Evolutionary conservation across 108 stramenopile species (phyloP).

Genomic region (Conticribra guillardii): DNA sequence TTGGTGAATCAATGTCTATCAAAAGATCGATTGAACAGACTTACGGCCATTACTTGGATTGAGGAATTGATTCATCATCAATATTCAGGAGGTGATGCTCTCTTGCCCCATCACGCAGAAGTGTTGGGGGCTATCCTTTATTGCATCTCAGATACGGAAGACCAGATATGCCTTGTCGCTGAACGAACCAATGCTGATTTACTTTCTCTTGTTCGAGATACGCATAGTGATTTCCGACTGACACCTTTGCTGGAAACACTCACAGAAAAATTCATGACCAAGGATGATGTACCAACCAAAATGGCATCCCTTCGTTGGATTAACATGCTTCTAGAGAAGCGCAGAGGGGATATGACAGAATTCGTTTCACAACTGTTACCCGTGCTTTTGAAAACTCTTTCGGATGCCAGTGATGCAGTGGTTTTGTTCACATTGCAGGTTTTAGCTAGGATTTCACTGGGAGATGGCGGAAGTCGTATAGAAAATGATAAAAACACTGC

Average conservation of each 20-base stretch:
- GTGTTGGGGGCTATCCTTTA: slow-evolving; percentile 91
- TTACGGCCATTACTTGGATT: slow-evolving; percentile 96
- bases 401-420: slow-evolving; percentile 89
- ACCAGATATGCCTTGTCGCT: slow-evolving; percentile 90
- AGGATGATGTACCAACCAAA: slow-evolving; percentile 94
- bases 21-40: slow-evolving; percentile 90
- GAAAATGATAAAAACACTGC: slow-evolving; percentile 40
- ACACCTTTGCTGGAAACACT: slow-evolving; percentile 87
- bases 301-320: slow-evolving; percentile 95
- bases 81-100: slow-evolving; percentile 88
- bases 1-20: slow-evolving; percentile 93
- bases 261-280: slow-evolving; percentile 80
- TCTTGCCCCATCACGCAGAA: slow-evolving; percentile 91
- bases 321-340: slow-evolving; percentile 97
- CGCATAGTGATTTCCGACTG: slow-evolving; percentile 78
- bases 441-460: slow-evolving; percentile 89
- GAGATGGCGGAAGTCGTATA: slow-evolving; percentile 28
- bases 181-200: slow-evolving; percentile 90
- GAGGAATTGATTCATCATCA: slow-evolving; percentile 93
- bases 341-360: slow-evolving; percentile 88
- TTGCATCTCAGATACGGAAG: slow-evolving; percentile 92
- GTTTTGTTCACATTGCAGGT: slow-evolving; percentile 94
- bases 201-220: slow-evolving; percentile 81
- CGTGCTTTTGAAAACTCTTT: slow-evolving; percentile 91
- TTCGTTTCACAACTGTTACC: slow-evolving; percentile 88